Evolutionary conservation across 305 asterid genomes (phyloP), one percentile per base, ranked within the genome.

Genomic region (Solanum hybrid): DNA sequence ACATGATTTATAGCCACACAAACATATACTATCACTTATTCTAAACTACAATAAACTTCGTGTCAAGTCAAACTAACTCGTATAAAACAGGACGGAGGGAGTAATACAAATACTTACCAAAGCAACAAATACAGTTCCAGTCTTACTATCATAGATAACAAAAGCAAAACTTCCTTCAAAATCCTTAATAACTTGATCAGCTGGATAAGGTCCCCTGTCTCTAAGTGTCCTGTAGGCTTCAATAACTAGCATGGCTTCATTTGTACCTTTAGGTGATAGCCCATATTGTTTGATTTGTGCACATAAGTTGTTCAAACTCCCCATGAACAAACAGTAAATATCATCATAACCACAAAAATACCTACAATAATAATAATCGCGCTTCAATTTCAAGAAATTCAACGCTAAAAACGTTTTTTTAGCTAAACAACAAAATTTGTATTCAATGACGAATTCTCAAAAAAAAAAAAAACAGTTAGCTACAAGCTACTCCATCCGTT

Each of bases 121-220:
- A 5, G 99, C 98, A 77, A 95, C 90, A 88, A 97, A 97, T 11
- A 96, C 97, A 5, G 97, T 93, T 85, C 96, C 96, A 24, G 89
- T 88, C 87, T 93, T 94, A 92, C 93, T 93, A 51, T 97, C 99
- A 80, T 95, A 96, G n/a, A 97, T 92, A 34, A 96, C 96, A 22
- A 96, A 97, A 11, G 97, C 99, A 81, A 94, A 97, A 92, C 91
- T 92, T 0, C 99, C 99, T 1, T 97, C 98, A 31, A 97, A 94
- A 90, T 97, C 99, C 94, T 93, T 95, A 13, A 97, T 91, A 37
- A 97, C 98, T 51, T 95, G 99, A 74, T 96, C 97, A 2, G 98
- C 98, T 20, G 99, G 99, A 64, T 95, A 96, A 0, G 99, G 99
- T 4, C 97, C 98, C 1, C 99, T 90, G 93, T 97, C 99, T 9